A percentile compares a stretch with the other conserved stretches of the same genome.
These are phyloP conservation scores for Liriodendron chinense DNA, from an alignment of 164 flowering plant species.

Conservation along the genomic window DNA sequence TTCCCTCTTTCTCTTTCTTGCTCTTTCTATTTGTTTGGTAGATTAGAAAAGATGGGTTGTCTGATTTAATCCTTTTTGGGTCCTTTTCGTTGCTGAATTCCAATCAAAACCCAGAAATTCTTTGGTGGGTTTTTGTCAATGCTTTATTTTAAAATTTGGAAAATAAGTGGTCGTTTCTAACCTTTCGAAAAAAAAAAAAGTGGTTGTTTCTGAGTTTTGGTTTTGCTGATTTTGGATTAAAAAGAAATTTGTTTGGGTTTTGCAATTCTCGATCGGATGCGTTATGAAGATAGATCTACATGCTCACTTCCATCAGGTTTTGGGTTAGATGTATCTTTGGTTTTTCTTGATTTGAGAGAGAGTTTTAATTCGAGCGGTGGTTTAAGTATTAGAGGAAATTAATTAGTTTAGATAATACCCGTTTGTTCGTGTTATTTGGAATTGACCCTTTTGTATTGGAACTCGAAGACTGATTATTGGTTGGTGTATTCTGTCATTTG, in stretches of 20 bases:
- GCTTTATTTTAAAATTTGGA: not conserved
- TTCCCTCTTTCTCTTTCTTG: no score
- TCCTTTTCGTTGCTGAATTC: not conserved
- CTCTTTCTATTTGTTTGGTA: not conserved
- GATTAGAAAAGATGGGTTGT: not conserved
- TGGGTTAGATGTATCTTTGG: not conserved
- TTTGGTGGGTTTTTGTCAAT: not conserved
- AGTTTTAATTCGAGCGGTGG: not conserved
- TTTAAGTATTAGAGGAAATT: no score
- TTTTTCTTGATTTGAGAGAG: not conserved
- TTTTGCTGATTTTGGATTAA: not conserved
- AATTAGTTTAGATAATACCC: not conserved
- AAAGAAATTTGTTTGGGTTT: not conserved
- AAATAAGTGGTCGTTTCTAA: not conserved
- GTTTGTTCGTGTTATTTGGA: not conserved
- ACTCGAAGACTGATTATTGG: not conserved
- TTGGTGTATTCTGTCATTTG: not conserved
- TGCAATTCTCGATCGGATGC: not conserved
- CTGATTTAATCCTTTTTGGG: not conserved
- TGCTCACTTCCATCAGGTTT: not conserved
- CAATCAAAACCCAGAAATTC: not conserved
- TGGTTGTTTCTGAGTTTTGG: not conserved
- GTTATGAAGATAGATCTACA: not conserved
- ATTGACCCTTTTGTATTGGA: not conserved
- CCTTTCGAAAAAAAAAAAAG: not conserved